Evolutionary conservation across 2,329 filamentous ascomycete genomes (phyloP), one percentile per base, ranked within the genome.

Genomic region (Lasiodiplodia sp.): DNA sequence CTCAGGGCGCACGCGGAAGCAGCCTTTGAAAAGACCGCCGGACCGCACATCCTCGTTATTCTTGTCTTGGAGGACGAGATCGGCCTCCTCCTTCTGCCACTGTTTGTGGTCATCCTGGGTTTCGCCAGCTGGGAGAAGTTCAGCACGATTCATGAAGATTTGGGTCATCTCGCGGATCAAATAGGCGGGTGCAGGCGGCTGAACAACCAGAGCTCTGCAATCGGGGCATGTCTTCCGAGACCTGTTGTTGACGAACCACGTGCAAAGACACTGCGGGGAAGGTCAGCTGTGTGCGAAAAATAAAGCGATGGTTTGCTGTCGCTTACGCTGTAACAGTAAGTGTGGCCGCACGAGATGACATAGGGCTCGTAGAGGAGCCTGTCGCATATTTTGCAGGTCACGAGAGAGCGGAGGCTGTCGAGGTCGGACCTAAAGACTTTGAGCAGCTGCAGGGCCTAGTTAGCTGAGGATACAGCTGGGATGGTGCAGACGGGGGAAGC

Each of bases 371-470:
- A 91, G 62, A 92, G 84, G 60, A 89, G 85, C 67, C 87, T 85
- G 72, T 90, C 86, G 78, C 90, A 92, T 71, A 92, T 89, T 71
- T 89, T 88, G 80, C 90, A 92, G 68, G 88, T 89, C 73, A 90
- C 81, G 38, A 90, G 82, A 37, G 79, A 80, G 71, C 88, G 85
- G 70, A 92, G 86, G 72, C 86, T 84, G 72, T 89, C 85, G 56
- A 92, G 84, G 76, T 91, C 88, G 56, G 81, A 71, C 70, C 73
- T 75, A 66, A 81, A 73, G n/a, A 73, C 70, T 69, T 78, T 78
- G 52, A 82, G 76, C 68, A 81, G 77, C 79, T 81, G 74, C 66
- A n/a, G 18, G 52, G 21, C 12, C 57, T 34, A 60, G 71, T 79
- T 72, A 78, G 77, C 68, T 31, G 56, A 21, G 40, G 14, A n/a